Evolutionary conservation across 257 asterid genomes (phyloP), one percentile per base, ranked within the genome.

Genomic region (Fraxinus quadrangulata): DNA sequence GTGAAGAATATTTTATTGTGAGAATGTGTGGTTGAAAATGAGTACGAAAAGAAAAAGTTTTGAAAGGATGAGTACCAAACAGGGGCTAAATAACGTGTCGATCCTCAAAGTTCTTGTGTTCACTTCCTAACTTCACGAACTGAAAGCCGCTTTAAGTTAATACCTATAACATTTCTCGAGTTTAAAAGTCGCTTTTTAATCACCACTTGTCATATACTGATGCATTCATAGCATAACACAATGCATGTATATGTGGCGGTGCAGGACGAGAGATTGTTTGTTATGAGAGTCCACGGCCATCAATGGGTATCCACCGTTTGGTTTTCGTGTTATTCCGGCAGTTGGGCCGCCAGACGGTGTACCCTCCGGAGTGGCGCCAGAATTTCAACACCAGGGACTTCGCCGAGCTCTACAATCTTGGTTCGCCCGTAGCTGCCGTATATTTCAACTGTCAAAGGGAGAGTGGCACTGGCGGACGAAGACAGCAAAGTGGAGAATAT

Each of bases 351-450:
- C 91, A 88, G 67, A 87, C 91, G 0, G 91, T 88, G 74, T 80
- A 81, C 16, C 88, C 91, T 0, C 96, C 93, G 0, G 89, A 87
- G 0, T 88, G 90, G 91, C 96, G 93, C 34, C 93, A 90, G 33
- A 88, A 87, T 59, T 90, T 90, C 86, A 82, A 83, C 83, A 84
- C 88, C 0, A 75, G 87, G 21, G 86, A 86, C 13, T 90, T 90
- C 59, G 91, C 92, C 0, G 89, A 87, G 78, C 80, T 88, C 24
- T 87, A 90, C 80, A 90, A 90, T 74, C 89, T 90, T 6, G 95
- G 92, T 13, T 84, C 83, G 1, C 95, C 92, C 0, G 92, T 87
- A 0, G 95, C 90, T 0, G 89, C 89, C 0, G 81, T 90, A n/a
- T 90, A 86, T 37, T 90, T 73, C 24, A 86, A 90, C 24, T 84